Conservation (phyloP, 2,329 filamentous ascomycete species). For the Amphichorda felina region DNA sequence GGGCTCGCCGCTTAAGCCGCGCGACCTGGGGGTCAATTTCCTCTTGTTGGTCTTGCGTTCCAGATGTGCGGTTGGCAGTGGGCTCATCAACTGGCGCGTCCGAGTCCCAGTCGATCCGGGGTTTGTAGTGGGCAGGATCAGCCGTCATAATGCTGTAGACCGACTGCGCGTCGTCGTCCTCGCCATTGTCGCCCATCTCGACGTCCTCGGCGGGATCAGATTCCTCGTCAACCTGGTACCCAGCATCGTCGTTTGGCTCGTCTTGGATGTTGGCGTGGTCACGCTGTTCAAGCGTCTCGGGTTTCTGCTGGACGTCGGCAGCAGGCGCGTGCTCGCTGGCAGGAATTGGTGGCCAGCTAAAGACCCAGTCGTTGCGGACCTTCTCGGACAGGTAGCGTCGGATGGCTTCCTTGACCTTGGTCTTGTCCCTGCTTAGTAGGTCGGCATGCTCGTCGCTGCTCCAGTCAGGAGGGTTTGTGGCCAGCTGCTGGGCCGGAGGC, state of each 20-base stretch:
- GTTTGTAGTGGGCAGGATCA: conserved; percentile 35
- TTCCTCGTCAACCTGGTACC: conserved; percentile 18
- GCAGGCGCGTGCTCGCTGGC: neutral
- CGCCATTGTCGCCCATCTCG: conserved; percentile 18
- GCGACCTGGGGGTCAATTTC: conserved; percentile 20
- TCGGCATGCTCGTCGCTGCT: conserved; percentile 45
- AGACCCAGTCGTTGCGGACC: conserved; percentile 49
- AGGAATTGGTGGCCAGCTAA: conserved; percentile 33
- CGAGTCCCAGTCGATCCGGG: conserved; percentile 44
- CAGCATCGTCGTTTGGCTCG: conserved; percentile 20
- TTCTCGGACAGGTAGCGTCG: conserved; percentile 40
- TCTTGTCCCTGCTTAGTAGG: conserved; percentile 48
- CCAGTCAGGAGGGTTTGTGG: conserved; percentile 15
- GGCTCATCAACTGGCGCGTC: conserved; percentile 39
- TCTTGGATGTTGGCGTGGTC: conserved; percentile 12
- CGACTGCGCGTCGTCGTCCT: conserved; percentile 34
- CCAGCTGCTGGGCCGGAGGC: conserved; percentile 6
- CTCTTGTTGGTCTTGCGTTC: conserved; percentile 25
- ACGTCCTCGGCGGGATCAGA: conserved; percentile 24
- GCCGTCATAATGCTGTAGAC: conserved; percentile 47
- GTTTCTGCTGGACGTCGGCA: neutral
- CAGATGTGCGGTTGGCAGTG: conserved; percentile 6
- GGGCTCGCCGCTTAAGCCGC: conserved; percentile 30
- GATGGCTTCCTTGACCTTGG: conserved; percentile 51
- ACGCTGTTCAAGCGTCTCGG: neutral